phyloP scores from a whole-genome alignment of 129 eudicot genomes.

The Glebionis coronaria region DNA sequence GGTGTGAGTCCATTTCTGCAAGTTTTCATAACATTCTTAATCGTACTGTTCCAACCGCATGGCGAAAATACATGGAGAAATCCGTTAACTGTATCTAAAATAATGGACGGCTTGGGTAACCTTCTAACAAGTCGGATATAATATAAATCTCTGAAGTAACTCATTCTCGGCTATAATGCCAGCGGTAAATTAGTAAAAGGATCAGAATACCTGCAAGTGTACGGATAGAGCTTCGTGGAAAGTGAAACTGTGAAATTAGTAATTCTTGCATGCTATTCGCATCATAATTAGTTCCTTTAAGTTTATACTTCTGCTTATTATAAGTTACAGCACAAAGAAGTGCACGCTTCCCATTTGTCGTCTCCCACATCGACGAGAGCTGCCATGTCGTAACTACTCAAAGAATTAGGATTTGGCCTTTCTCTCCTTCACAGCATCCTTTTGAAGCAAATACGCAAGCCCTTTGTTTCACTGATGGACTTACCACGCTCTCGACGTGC shows the following conservation, averaged over 20 bases:
- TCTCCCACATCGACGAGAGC: constrained; percentile 32
- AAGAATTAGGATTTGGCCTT: background rate
- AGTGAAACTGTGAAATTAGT: constrained; percentile 37
- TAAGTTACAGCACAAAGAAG: constrained; percentile 76
- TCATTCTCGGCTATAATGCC: background rate
- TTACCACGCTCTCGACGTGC: constrained; percentile 5
- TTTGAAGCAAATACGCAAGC: constrained; percentile 8
- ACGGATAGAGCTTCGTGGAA: constrained; percentile 46
- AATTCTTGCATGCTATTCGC: constrained; percentile 46
- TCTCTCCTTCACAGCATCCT: constrained; percentile 15
- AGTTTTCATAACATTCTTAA: background rate
- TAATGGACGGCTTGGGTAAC: background rate
- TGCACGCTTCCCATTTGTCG: constrained; percentile 56
- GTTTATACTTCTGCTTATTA: constrained; percentile 47
- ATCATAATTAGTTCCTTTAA: constrained; percentile 61
- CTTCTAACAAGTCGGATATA: no score
- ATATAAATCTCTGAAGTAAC: background rate
- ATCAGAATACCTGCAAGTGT: constrained; percentile 51
- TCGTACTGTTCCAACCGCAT: background rate
- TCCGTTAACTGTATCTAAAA: background rate
- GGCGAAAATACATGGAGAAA: background rate
- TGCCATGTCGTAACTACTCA: constrained; percentile 7
- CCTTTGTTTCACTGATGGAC: constrained; percentile 18
- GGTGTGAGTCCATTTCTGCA: constrained; percentile 50
- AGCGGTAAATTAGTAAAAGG: background rate